phyloP scores from a whole-genome alignment of 2,329 filamentous ascomycete species.

The Arthrobotrys sinensis region DNA sequence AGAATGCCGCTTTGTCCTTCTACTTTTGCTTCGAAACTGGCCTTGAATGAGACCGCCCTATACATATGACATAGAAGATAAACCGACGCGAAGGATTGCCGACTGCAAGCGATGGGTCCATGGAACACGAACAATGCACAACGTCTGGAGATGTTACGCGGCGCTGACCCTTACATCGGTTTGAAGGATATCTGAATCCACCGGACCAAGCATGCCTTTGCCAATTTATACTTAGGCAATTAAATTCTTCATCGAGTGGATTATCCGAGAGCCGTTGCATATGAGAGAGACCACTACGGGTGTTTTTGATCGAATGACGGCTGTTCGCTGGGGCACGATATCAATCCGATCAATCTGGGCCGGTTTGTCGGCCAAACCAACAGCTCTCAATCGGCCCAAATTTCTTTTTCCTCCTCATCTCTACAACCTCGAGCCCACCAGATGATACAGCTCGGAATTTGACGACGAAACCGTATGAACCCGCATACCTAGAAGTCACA shows the following conservation, averaged over 20 bases:
- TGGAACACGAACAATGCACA: background rate
- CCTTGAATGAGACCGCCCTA: background rate
- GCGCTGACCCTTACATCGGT: background rate
- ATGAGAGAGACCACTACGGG: conserved; percentile 12
- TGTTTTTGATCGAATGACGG: conserved; percentile 48
- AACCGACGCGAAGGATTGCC: conserved; percentile 24
- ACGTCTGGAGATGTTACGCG: background rate
- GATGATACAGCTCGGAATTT: conserved; percentile 14
- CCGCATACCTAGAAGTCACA: conserved; percentile 29
- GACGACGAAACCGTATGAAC: conserved; percentile 32
- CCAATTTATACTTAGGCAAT: conserved; percentile 25
- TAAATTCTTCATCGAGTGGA: conserved; percentile 20
- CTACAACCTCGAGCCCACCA: conserved; percentile 33
- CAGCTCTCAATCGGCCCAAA: conserved; percentile 30
- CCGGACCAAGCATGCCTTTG: background rate
- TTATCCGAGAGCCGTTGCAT: conserved; percentile 30
- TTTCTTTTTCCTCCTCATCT: conserved; percentile 54
- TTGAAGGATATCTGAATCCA: background rate
- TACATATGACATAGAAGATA: background rate
- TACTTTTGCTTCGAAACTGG: background rate
- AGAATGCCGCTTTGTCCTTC: conserved; percentile 1
- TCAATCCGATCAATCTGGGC: conserved; percentile 7
- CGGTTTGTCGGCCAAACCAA: conserved; percentile 26
- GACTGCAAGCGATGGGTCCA: conserved; percentile 39
- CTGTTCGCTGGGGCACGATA: conserved; percentile 39